Evolutionary conservation across 805 yeast genomes (phyloP).

Genomic region (Helenozyma baotianmanensis): DNA sequence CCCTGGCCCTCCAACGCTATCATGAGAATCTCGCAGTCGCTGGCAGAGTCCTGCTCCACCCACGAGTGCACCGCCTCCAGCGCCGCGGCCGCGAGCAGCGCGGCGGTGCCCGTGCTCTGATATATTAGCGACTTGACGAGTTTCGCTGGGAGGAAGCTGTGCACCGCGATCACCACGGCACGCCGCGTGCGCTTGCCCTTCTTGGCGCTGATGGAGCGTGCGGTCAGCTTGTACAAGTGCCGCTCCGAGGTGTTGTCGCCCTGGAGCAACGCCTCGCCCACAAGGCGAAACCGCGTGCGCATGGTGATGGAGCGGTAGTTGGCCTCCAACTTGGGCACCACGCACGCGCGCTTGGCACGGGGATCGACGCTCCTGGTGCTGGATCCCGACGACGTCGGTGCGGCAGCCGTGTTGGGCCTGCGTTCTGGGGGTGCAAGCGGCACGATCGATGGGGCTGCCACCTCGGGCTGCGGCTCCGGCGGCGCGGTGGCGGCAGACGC

Average conservation of each 20-base stretch:
- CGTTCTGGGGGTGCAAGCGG: no score
- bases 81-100: conserved; percentile 24
- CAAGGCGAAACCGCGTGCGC: conserved; percentile 15
- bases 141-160: conserved; percentile 38
- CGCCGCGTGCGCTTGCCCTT: conserved; percentile 7
- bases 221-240: conserved; percentile 12
- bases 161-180: conserved; percentile 33
- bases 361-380: neutral
- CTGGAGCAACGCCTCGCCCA: conserved; percentile 15
- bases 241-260: conserved; percentile 12
- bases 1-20: conserved; percentile 42
- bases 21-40: conserved; percentile 24
- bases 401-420: neutral
- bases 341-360: neutral
- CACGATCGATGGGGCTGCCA: no score
- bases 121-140: conserved; percentile 34
- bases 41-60: conserved; percentile 15
- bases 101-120: conserved; percentile 34
- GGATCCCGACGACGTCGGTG: neutral
- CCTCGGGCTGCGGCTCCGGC: no score
- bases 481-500: neutral
- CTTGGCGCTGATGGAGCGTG: conserved; percentile 4
- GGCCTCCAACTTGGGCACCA: conserved; percentile 15
- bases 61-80: conserved; percentile 26
- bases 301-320: conserved; percentile 19